phyloP scores from a whole-genome alignment of 352 stramenopile genomes.

The Plasmopara viticola region DNA sequence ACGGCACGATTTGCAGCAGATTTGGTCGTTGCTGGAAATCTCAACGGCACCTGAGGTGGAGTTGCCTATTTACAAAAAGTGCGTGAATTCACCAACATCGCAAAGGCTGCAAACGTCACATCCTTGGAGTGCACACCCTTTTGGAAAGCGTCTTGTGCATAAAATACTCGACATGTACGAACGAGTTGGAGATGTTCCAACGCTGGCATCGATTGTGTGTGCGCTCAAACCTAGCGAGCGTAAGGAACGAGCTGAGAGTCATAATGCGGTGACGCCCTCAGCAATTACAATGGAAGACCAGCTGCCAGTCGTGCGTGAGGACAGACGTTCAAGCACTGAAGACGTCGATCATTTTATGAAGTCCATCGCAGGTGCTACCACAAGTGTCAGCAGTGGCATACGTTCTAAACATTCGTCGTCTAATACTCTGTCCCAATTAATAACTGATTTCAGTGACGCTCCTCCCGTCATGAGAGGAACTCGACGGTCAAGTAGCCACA shows the following conservation, averaged over 20 bases:
- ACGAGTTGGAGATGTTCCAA: conserved; percentile 62
- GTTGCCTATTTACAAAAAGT: conserved; percentile 42
- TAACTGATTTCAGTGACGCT: conserved; percentile 26
- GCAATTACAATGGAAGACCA: conserved; percentile 26
- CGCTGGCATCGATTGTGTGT: conserved; percentile 75
- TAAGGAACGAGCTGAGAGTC: conserved; percentile 12
- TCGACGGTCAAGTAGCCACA: conserved; percentile 62
- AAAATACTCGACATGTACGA: conserved; percentile 80
- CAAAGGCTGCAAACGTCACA: conserved; percentile 38
- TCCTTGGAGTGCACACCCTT: conserved; percentile 75
- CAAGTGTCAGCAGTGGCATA: conserved; percentile 13
- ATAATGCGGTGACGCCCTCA: conserved; percentile 13
- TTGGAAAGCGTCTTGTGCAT: conserved; percentile 67
- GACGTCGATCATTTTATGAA: conserved; percentile 5
- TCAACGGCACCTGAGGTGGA: conserved; percentile 46
- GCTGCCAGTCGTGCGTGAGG: conserved; percentile 27
- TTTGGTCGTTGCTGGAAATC: conserved; percentile 76
- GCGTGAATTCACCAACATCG: conserved; percentile 11
- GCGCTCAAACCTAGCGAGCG: conserved; percentile 40
- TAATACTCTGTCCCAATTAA: conserved; percentile 28
- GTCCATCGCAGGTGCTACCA: conserved; percentile 3
- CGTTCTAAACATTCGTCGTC: conserved; percentile 27
- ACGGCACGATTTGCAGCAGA: conserved; percentile 63
- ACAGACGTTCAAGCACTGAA: conserved; percentile 18
- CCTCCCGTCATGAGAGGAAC: conserved; percentile 45